Evolutionary conservation across 108 stramenopile species (phyloP).

Genomic region (Bacterosira constricta): DNA sequence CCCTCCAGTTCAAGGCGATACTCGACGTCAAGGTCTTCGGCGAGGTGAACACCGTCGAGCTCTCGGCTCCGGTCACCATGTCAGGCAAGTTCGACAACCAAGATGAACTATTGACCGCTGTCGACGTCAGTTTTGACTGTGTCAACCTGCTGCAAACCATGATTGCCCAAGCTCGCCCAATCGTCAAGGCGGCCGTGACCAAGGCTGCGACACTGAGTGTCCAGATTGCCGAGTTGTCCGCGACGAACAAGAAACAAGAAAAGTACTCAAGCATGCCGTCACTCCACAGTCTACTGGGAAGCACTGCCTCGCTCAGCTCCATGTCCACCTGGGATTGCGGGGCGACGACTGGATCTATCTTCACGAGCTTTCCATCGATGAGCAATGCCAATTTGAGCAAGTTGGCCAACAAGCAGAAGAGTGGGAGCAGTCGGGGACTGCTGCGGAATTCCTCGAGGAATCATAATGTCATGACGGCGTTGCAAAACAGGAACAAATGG

Average conservation of each 20-base stretch:
- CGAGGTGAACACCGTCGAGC: slow-evolving; percentile 6
- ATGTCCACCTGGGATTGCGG: background rate
- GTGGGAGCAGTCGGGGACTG: background rate
- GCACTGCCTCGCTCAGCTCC: background rate
- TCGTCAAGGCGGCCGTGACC: slow-evolving; percentile 22
- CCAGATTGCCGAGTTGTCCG: slow-evolving; percentile 2
- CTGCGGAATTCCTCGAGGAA: background rate
- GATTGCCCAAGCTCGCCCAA: slow-evolving; percentile 8
- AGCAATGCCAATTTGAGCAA: background rate
- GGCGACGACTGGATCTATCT: background rate
- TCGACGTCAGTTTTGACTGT: slow-evolving; percentile 34
- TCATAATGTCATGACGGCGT: background rate
- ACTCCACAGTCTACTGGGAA: background rate
- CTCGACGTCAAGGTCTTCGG: slow-evolving; percentile 18
- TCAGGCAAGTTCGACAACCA: slow-evolving; percentile 16
- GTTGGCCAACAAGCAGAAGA: background rate
- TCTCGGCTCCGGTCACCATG: slow-evolving; percentile 16
- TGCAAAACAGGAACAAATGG: background rate
- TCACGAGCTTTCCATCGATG: background rate
- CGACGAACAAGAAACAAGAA: background rate
- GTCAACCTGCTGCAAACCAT: slow-evolving; percentile 3
- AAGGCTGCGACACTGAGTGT: slow-evolving; percentile 11
- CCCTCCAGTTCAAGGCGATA: slow-evolving; percentile 22
- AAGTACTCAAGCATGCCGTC: background rate
- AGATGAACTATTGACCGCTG: slow-evolving; percentile 3